Base-by-base conservation (phyloP, 2,329 filamentous ascomycete genomes). In the Microsporum canis region DNA sequence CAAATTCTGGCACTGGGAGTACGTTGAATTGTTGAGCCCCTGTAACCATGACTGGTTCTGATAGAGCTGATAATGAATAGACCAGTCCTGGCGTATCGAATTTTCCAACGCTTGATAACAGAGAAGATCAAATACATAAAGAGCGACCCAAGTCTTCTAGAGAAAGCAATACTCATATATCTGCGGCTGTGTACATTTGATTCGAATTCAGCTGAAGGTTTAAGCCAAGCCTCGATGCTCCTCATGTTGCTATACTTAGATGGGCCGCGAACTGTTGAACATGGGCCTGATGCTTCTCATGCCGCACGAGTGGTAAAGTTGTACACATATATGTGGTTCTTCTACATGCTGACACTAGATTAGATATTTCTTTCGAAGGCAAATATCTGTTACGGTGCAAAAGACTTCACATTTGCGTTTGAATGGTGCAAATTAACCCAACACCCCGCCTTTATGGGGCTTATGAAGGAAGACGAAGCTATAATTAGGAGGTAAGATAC, bases 401-500 rank as follows among this genome's bases (percentile, higher is more conserved):
- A 7, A 31, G 33, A 55, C 10, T 7, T n/a, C 5, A 17, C 17
- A 6, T 31, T 8, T 5, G 51, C 51, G 8, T 36, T 17, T 17
- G 31, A 77, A 58, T 96, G 89, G 90, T 95, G 89, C 67, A 78
- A 73, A 5, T 70, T 90, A 17, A 85, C 88, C n/a, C 51, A 55
- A 14, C 51, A 55, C 33, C 31, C 17, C 17, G 17, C 17, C 17
- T 23, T 23, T 23, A 1, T 23, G 17, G 17, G n/a, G 14, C 3
- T 55, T 38, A 7, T 55, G 4, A 31, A 17, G 36, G 31, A 55
- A 3, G 14, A 55, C 31, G 10, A 51, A 33, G 23, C 6, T 33
- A 88, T 64, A 79, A 51, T 94, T 63, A 76, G 83, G 55, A 84
- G 87, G 87, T 86, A 66, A 39, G 65, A 43, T 33, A 5, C 49